phyloP scores from a whole-genome alignment of 805 yeast species.

The Saccharomycopsis synnaedendra region DNA sequence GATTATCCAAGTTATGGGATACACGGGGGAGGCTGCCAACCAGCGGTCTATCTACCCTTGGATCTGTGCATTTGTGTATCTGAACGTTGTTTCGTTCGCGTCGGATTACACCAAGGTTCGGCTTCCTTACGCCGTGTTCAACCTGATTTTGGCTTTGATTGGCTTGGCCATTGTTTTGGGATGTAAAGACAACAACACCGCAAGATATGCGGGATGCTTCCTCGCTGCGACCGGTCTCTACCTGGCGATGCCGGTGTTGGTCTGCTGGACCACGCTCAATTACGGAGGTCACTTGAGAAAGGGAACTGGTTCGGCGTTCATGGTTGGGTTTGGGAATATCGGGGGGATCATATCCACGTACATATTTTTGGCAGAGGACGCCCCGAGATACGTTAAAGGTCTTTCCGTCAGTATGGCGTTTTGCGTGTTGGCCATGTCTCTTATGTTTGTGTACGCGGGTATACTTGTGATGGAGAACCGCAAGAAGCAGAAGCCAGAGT shows the following conservation, averaged over 20 bases:
- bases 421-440: constrained; percentile 29
- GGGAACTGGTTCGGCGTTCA: constrained; percentile 46
- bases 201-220: constrained; percentile 57
- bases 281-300: constrained; percentile 45
- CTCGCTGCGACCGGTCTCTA: constrained; percentile 47
- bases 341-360: constrained; percentile 61
- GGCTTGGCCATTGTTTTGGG: constrained; percentile 51
- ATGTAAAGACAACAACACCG: constrained; percentile 23
- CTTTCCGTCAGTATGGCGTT: constrained; percentile 39
- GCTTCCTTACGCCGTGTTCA: constrained; percentile 28
- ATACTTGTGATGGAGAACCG: constrained; percentile 22
- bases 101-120: constrained; percentile 47
- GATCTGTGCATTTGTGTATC: constrained; percentile 61
- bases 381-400: constrained; percentile 52
- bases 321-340: constrained; percentile 62
- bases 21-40: constrained; percentile 65
- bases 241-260: constrained; percentile 55
- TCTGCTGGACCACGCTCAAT: constrained; percentile 57
- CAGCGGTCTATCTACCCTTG: constrained; percentile 80
- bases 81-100: constrained; percentile 46
- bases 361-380: constrained; percentile 39
- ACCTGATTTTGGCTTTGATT: constrained; percentile 29
- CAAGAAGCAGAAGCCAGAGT: constrained; percentile 18
- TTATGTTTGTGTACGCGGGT: constrained; percentile 25
- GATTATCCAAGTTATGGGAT: constrained; percentile 48